Conservation (phyloP, 2,329 filamentous ascomycete species). For the Botrytis fabae region DNA sequence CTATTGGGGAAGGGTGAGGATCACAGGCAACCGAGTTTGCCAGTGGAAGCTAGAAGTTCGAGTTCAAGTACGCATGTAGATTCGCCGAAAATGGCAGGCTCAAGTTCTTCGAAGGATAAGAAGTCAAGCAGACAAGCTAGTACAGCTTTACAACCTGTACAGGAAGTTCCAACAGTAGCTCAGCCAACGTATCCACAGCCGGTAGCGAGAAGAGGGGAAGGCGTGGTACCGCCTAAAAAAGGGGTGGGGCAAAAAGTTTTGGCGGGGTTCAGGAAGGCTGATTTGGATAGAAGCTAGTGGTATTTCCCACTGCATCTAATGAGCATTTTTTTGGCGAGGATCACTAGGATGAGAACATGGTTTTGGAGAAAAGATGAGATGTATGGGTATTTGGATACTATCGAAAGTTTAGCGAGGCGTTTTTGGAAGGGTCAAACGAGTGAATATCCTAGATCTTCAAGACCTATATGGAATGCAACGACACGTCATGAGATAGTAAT, state of each 20-base stretch:
- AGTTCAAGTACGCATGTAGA: conserved; percentile 21
- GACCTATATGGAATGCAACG: too few species aligned
- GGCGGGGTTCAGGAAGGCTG: conserved; percentile 33
- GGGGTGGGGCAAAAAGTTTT: conserved; percentile 30
- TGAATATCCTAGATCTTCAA: neutral
- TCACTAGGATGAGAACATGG: too few species aligned
- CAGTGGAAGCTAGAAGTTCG: conserved; percentile 28
- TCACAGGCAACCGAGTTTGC: conserved; percentile 33
- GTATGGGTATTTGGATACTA: neutral
- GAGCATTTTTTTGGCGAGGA: accelerated
- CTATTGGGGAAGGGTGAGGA: conserved; percentile 36
- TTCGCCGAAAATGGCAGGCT: conserved; percentile 11
- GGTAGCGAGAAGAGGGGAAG: conserved; percentile 10
- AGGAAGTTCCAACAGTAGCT: conserved; percentile 26
- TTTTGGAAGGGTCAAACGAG: neutral
- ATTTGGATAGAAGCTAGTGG: conserved; percentile 34
- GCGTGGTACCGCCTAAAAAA: conserved; percentile 22
- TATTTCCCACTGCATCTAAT: too few species aligned
- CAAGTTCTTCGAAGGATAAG: conserved; percentile 22
- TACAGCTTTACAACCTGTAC: conserved; percentile 22
- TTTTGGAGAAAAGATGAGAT: neutral
- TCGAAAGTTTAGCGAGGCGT: neutral
- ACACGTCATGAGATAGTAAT: neutral
- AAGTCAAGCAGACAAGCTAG: conserved; percentile 19
- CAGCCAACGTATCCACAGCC: conserved; percentile 25